Base-by-base conservation (phyloP, 2,329 filamentous ascomycete genomes). In the Cordyceps sp. region DNA sequence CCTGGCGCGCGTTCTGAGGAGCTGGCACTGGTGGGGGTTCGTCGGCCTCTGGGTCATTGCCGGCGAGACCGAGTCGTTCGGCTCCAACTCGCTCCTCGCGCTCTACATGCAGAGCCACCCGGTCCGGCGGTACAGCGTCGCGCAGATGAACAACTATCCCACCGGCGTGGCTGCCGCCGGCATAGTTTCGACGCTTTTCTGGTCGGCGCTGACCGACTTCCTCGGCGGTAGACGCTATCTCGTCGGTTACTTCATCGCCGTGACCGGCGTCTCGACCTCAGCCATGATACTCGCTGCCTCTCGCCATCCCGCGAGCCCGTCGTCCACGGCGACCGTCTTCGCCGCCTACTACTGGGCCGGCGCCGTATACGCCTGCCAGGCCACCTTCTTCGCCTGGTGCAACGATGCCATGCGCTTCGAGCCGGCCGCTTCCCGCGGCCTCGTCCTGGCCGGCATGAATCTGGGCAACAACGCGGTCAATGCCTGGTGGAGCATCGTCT, bases 381-480 rank as follows among this genome's bases (percentile, higher is more conserved):
- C 78, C 1, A 78, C 72, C 0, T 81, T 82, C 42, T 82, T 83
- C 41, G 77, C 78, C 0, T 82, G 77, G 77, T 77, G 73, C 16
- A 82, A 83, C 41, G 77, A 81, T 42, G 69, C 72, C 3, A 67
- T 78, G 55, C 62, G 72, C 7, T 65, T 67, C 34, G 68, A 79
- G 42, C 69, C 78, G 36, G 64, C 67, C 15, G 62, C 73, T 29
- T 66, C 75, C 40, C 60, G 78, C 4, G 71, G 66, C 3, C 64
- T 82, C 2, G 76, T 82, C 0, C 65, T 83, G 23, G 77, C 76
- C 0, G 69, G 71, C 10, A 83, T 83, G 78, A 82, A 81, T 37
- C 33, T 75, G 42, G 70, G 70, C 1, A 78, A 62, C 43, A 78
- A 76, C 43, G 69, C 72, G 0, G 59, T 82, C 6, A 80, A 82